Evolutionary conservation across 768 basidiomycete species (phyloP).

Genomic region (Dendrothele bispora): DNA sequence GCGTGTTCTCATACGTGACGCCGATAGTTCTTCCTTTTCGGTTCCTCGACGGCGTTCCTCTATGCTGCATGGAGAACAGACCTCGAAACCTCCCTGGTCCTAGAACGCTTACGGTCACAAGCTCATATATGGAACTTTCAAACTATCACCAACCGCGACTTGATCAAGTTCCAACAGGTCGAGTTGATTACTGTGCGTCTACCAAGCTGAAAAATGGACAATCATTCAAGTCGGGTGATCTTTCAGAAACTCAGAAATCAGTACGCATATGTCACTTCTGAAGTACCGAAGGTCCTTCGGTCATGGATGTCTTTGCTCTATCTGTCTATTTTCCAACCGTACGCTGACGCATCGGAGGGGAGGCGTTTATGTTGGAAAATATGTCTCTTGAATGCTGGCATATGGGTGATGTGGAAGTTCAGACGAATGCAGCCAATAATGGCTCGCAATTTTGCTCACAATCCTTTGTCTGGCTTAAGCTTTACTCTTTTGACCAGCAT

Average conservation of each 20-base stretch:
- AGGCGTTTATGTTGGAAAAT: slow-evolving; percentile 75
- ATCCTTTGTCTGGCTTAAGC: slow-evolving; percentile 75
- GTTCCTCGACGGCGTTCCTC: slow-evolving; percentile 47
- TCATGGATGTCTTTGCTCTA: slow-evolving; percentile 45
- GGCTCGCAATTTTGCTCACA: slow-evolving; percentile 68
- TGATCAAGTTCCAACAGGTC: slow-evolving; percentile 48
- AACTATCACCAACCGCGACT: slow-evolving; percentile 44
- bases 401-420: slow-evolving; percentile 80
- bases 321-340: slow-evolving; percentile 59
- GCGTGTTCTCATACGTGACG: neutral
- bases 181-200: too few species aligned
- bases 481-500: slow-evolving; percentile 80
- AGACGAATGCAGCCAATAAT: slow-evolving; percentile 63
- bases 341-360: slow-evolving; percentile 69
- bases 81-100: slow-evolving; percentile 62
- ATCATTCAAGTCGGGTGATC: neutral
- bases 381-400: slow-evolving; percentile 63
- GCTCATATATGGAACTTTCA: slow-evolving; percentile 31
- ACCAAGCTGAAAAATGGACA: neutral
- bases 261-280: slow-evolving; percentile 19
- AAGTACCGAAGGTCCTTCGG: slow-evolving; percentile 37
- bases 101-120: slow-evolving; percentile 38
- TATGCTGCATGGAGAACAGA: slow-evolving; percentile 57
- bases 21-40: slow-evolving; percentile 52
- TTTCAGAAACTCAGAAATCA: slow-evolving; percentile 1